A percentile compares a stretch with the other conserved stretches of the same genome.
Evolutionary conservation across 1,284 basidiomycete genomes (phyloP).

Genomic region (Tilletia indica): DNA sequence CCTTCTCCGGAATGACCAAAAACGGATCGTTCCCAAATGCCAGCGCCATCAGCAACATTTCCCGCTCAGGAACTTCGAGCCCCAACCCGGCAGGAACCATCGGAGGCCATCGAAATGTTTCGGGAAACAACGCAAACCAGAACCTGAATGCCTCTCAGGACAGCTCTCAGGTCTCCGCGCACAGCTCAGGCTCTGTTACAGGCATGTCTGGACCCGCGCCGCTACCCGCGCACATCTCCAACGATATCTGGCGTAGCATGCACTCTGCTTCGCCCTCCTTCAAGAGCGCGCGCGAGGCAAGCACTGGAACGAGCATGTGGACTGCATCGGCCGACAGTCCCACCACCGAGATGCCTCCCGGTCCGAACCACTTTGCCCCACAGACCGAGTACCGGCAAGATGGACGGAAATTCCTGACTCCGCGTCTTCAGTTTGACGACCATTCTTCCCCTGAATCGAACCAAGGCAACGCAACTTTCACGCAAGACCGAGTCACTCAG

Average conservation of each 20-base stretch:
- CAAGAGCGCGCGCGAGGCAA: slow-evolving; percentile 13
- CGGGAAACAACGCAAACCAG: too few species aligned
- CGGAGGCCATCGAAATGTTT: slow-evolving; percentile 2
- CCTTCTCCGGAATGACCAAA: neutral
- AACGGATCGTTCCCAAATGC: neutral
- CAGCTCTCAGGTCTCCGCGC: too few species aligned
- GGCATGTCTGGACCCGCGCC: too few species aligned
- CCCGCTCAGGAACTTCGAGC: slow-evolving; percentile 1
- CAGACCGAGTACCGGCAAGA: slow-evolving; percentile 9
- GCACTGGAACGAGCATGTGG: neutral
- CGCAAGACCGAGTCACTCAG: too few species aligned
- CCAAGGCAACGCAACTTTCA: neutral
- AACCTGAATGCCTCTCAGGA: too few species aligned
- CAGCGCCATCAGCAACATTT: neutral
- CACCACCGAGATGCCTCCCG: neutral
- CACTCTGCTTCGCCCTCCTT: slow-evolving; percentile 4
- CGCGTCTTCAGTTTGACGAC: slow-evolving; percentile 10
- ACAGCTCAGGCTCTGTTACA: too few species aligned
- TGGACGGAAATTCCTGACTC: slow-evolving; percentile 5
- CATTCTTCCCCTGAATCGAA: neutral
- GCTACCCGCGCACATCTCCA: neutral
- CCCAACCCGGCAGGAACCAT: slow-evolving; percentile 13
- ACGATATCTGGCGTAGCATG: slow-evolving; percentile 8
- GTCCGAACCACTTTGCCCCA: neutral
- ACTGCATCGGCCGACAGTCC: neutral